phyloP scores from a whole-genome alignment of 169 alveolate species.

The Cyclospora cayetanensis region DNA sequence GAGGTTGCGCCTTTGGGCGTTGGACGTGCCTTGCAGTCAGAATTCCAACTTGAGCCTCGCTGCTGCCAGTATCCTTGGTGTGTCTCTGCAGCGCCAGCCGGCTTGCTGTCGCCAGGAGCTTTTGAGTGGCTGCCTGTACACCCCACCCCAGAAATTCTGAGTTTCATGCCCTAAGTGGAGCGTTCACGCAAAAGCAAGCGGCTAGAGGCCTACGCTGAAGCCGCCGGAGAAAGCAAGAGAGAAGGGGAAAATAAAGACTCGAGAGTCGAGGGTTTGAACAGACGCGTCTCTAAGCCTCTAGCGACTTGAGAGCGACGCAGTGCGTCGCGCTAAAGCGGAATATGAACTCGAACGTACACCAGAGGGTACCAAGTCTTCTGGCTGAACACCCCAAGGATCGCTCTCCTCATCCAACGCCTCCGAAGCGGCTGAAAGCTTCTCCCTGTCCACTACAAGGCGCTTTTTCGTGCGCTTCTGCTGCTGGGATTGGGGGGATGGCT shows the following conservation, averaged over 20 bases:
- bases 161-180: not conserved
- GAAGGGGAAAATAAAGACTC: too few species aligned
- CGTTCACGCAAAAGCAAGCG: too few species aligned
- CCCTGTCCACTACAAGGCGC: not conserved
- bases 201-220: too few species aligned
- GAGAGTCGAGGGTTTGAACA: too few species aligned
- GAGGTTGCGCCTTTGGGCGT: not conserved
- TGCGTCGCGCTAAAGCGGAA: too few species aligned
- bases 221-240: too few species aligned
- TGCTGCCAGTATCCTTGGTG: constrained; percentile 1
- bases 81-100: constrained; percentile 8
- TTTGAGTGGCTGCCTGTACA: constrained; percentile 9
- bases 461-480: not conserved
- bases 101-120: not conserved
- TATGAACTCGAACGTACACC: too few species aligned
- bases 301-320: too few species aligned
- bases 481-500: too few species aligned
- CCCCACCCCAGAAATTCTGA: not conserved
- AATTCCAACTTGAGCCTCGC: not conserved
- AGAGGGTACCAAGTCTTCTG: not conserved
- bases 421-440: not conserved
- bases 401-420: not conserved
- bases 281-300: too few species aligned
- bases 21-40: not conserved
- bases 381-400: not conserved